Evolutionary conservation across 345 rosid genomes (phyloP), one percentile per base, ranked within the genome.

Genomic region (Dimocarpus longan): DNA sequence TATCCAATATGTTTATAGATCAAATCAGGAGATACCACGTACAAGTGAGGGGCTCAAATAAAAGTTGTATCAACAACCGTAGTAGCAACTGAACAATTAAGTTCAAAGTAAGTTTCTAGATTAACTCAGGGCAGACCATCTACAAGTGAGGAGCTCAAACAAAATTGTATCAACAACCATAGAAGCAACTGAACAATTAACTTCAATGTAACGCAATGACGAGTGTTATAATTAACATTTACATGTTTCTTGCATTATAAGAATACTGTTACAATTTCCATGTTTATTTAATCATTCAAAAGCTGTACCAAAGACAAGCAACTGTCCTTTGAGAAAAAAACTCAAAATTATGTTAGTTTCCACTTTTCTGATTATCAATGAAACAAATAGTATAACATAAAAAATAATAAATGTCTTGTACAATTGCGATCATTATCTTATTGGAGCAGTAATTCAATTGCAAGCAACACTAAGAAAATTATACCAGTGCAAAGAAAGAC

Each of bases 61-160:
- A 28, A 39, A 71, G 21, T 54, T 4, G 26, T 54, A 32, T 10
- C 26, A 52, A n/a, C n/a, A 71, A 28, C 43, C 44, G 18, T 32
- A 8, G 12, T 18, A 54, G 1, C 39, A 71, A 4, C 37, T 6
- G 43, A 52, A 28, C 16, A 4, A 19, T 52, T 22, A 71, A 71
- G 43, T 71, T 71, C 72, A 69, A 69, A 11, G 64, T 37, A 57
- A 19, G 24, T 57, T 57, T 57, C 24, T 57, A n/a, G 63, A 57
- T 57, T 19, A 57, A 21, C 9, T 60, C 10, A 7, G 65, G 28
- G 65, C 5, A 9, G 57, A 40, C 62, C 74, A 50, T 54, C 5
- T 19, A 52, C 44, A 50, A 70, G 63, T 7, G 12, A 28, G 18
- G 3, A 54, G 44, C 64, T 10, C 26, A 16, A 7, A 42, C 18